Evolutionary conservation across 257 asterid species (phyloP), one percentile per base, ranked within the genome.

Genomic region (Handroanthus guayacan): DNA sequence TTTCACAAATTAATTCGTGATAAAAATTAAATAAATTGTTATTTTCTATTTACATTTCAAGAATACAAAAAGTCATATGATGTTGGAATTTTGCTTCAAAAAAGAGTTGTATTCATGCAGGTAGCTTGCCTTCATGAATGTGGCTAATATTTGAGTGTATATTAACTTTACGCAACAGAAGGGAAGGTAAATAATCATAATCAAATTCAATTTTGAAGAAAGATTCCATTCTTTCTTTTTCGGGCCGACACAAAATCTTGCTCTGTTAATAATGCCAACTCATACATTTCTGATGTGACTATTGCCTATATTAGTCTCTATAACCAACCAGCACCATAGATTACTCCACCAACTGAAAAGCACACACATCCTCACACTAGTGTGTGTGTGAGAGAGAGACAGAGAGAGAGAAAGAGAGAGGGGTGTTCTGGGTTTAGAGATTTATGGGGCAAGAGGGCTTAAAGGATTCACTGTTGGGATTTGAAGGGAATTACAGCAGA

Each of bases 381-480:
- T n/a, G 67, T 58, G 18, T 58, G 4, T 36, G 17, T 10, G 44
- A 2, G 45, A 3, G 45, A 10, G 55, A 34, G 45, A 10, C 41
- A 34, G 62, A 52, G 57, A 56, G 56, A 58, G 66, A 50, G 67
- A 77, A 58, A 62, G 48, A 58, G 47, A 75, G 39, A 41, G 45
- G 62, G 34, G 62, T 67, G 62, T 47, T 56, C 38, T 37, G 48
- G 51, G 45, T 11, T 18, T 47, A 2, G 60, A n/a, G 48, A 62
- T 62, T 37, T n/a, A 77, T 81, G 86, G 71, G 72, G 82, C 57
- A 67, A 31, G 62, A 45, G 70, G 16, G 20, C 16, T 25, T 83
- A 44, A 62, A 81, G 39, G 74, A 63, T 80, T 66, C 86, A 60
- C 75, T 87, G 62, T 67, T 85, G 70, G 44, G 47, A 2, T 54